phyloP scores from a whole-genome alignment of 495 filamentous ascomycete genomes.

The Xylaria grammica region DNA sequence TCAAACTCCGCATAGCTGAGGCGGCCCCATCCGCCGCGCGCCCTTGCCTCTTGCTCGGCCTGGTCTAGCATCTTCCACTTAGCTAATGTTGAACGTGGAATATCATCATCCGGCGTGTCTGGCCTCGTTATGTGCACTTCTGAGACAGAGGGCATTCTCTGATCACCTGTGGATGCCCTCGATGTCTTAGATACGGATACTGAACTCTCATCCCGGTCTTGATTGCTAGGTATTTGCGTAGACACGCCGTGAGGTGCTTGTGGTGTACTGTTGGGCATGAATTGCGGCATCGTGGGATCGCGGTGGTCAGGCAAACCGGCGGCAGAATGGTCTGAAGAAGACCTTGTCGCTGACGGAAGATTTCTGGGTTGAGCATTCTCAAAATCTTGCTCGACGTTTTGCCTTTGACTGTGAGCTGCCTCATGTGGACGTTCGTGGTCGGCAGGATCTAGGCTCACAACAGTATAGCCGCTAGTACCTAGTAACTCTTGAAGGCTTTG shows the following conservation, averaged over 20 bases:
- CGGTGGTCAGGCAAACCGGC: constrained; percentile 25
- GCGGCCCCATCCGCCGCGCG: constrained; percentile 74
- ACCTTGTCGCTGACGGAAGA: neutral
- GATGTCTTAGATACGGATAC: constrained; percentile 41
- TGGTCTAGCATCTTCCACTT: constrained; percentile 63
- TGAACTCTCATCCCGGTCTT: constrained; percentile 39
- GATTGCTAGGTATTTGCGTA: constrained; percentile 19
- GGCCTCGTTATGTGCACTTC: constrained; percentile 18
- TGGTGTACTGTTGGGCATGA: constrained; percentile 58
- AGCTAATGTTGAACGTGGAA: constrained; percentile 43
- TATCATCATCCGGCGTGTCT: constrained; percentile 14
- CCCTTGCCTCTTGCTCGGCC: constrained; percentile 66
- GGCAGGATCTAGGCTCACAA: constrained; percentile 36
- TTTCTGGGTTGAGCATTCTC: neutral
- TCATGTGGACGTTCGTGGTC: constrained; percentile 24
- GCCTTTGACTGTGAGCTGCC: neutral
- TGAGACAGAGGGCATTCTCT: neutral
- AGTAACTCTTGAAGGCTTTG: constrained; percentile 57
- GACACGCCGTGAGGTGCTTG: constrained; percentile 24
- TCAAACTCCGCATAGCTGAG: constrained; percentile 77
- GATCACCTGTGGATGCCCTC: neutral
- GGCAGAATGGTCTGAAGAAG: neutral
- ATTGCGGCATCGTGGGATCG: constrained; percentile 75
- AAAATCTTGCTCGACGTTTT: neutral
- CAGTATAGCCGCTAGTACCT: constrained; percentile 53